Conservation (phyloP, 2,329 filamentous ascomycete species). For the Drechslerella stenobrocha region DNA sequence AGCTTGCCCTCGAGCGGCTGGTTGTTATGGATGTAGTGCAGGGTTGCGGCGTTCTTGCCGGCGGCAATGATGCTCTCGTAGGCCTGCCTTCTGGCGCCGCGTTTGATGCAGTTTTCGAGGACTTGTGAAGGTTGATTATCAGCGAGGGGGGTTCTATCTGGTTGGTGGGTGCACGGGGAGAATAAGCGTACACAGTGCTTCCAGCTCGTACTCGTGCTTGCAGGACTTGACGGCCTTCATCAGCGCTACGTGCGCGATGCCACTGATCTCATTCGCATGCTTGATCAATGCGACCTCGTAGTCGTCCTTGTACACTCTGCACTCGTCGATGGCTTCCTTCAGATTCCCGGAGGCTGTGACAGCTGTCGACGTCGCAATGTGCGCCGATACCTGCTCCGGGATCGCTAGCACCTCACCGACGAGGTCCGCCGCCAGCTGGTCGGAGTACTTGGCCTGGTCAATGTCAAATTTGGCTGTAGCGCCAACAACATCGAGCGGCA, state of each 20-base stretch:
- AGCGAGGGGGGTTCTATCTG: neutral
- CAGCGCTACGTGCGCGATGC: conserved; percentile 60
- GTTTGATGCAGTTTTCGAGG: conserved; percentile 72
- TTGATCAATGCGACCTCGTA: conserved; percentile 74
- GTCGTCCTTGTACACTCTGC: conserved; percentile 72
- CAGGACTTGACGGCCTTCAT: conserved; percentile 37
- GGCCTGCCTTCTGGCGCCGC: conserved; percentile 78
- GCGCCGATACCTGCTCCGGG: conserved; percentile 72
- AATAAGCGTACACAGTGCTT: conserved; percentile 66
- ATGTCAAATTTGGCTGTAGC: conserved; percentile 77
- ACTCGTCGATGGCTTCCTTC: conserved; percentile 69
- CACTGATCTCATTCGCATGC: conserved; percentile 71
- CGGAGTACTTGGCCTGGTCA: conserved; percentile 73
- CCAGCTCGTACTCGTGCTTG: conserved; percentile 73
- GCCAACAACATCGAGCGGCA: conserved; percentile 76
- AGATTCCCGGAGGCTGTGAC: conserved; percentile 54
- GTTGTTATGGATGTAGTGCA: conserved; percentile 85
- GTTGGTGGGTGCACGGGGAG: neutral
- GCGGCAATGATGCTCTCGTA: conserved; percentile 85
- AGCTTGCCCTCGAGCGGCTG: conserved; percentile 66
- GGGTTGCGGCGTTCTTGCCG: conserved; percentile 76
- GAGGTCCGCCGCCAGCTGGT: conserved; percentile 70
- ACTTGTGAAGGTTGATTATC: conserved; percentile 55
- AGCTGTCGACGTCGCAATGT: conserved; percentile 62
- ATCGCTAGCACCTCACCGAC: conserved; percentile 68